Conservation (phyloP, 108 stramenopile species). For the Aurantiochytrium sp. region DNA sequence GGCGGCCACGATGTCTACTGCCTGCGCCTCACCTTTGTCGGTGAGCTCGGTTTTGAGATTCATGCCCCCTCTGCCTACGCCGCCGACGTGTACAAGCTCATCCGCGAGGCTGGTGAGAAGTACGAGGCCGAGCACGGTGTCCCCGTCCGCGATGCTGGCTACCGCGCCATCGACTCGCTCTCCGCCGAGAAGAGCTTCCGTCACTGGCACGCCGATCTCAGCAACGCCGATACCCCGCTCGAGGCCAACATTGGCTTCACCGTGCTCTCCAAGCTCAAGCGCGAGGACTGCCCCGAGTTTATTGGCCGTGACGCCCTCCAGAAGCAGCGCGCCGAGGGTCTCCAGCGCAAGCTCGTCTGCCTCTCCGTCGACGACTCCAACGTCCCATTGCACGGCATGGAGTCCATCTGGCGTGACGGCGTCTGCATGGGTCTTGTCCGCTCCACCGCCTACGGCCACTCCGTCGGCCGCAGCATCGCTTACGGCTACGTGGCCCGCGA, state of each 20-base stretch:
- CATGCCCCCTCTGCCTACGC: constrained; percentile 21
- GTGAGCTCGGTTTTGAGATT: constrained; percentile 41
- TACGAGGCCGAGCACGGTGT: constrained; percentile 3
- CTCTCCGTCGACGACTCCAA: not conserved
- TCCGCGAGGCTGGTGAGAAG: constrained; percentile 8
- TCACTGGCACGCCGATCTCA: constrained; percentile 31
- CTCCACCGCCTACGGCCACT: constrained; percentile 25
- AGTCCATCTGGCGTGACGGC: constrained; percentile 25
- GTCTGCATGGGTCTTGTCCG: not conserved
- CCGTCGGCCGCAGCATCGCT: constrained; percentile 13
- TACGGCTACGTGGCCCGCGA: constrained; percentile 24
- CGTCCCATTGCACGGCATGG: constrained; percentile 19
- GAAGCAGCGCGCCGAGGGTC: constrained; percentile 12
- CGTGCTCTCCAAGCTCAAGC: constrained; percentile 26
- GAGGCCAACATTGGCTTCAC: constrained; percentile 39
- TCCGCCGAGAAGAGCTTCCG: constrained; percentile 34
- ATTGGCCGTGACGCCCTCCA: not conserved
- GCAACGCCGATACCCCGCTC: constrained; percentile 31
- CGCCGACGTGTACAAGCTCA: constrained; percentile 20
- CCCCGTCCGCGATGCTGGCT: constrained; percentile 27
- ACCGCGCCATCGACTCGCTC: constrained; percentile 28
- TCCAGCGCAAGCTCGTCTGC: constrained; percentile 19
- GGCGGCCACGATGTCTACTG: constrained; percentile 11
- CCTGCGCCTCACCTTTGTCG: constrained; percentile 34
- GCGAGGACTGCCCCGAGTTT: constrained; percentile 5